phyloP scores from a whole-genome alignment of 2,329 filamentous ascomycete species.

The Trichoderma polysporum region DNA sequence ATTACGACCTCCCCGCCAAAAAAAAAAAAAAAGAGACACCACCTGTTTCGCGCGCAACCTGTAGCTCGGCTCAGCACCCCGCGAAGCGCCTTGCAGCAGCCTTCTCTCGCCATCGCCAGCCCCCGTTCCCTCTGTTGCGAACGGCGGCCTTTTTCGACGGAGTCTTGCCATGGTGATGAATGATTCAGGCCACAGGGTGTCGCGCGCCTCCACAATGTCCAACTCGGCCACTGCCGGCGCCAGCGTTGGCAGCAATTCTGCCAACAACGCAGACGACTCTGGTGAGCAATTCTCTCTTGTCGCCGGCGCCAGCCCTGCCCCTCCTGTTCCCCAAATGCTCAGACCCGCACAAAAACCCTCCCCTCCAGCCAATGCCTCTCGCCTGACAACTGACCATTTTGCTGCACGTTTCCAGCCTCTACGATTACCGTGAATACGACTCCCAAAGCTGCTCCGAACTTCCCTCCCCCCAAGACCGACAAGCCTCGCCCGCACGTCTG shows the following conservation, averaged over 20 bases:
- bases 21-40: background rate
- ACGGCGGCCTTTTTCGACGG: conserved; percentile 16
- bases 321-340: conserved; percentile 33
- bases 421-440: conserved; percentile 54
- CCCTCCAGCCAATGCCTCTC: conserved; percentile 25
- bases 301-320: conserved; percentile 33
- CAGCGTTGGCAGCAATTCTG: conserved; percentile 24
- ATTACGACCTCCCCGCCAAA: conserved; percentile 22
- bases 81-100: conserved; percentile 24
- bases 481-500: conserved; percentile 96
- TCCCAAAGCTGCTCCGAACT: conserved; percentile 42
- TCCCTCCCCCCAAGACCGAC: conserved; percentile 89
- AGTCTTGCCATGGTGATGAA: conserved; percentile 41
- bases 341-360: conserved; percentile 19
- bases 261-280: conserved; percentile 36
- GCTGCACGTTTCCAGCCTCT: conserved; percentile 39
- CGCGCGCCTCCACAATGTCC: conserved; percentile 40
- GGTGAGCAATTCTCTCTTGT: conserved; percentile 35
- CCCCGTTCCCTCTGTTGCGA: conserved; percentile 18
- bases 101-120: conserved; percentile 20
- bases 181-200: conserved; percentile 39
- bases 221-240: conserved; percentile 35
- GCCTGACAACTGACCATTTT: conserved; percentile 30
- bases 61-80: conserved; percentile 25
- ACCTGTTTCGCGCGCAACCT: conserved; percentile 15